Percentiles rank a stretch among this genome's conserved stretches.
phyloP scores from a whole-genome alignment of 495 filamentous ascomycete genomes.

The Hapsidospora chrysogenum region DNA sequence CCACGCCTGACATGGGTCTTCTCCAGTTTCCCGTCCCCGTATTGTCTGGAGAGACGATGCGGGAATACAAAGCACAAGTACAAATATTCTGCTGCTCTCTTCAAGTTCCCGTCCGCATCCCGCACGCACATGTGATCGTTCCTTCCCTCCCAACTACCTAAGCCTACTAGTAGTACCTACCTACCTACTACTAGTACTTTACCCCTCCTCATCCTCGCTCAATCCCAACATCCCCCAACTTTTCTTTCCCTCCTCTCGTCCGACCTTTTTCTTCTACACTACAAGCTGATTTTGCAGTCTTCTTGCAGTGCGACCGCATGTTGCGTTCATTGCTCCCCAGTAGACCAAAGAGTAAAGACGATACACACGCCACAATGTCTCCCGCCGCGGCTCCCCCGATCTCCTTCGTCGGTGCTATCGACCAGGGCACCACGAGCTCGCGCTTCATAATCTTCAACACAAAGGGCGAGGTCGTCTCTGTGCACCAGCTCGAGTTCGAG shows the following conservation, averaged over 20 bases:
- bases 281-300: too few species aligned
- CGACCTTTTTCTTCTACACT: too few species aligned
- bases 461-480: constrained; percentile 46
- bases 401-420: constrained; percentile 31
- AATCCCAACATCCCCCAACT: neutral
- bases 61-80: too few species aligned
- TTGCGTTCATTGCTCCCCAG: neutral
- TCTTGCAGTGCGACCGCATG: too few species aligned
- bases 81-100: too few species aligned
- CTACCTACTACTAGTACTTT: neutral
- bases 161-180: too few species aligned
- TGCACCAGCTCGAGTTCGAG: constrained; percentile 61
- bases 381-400: neutral
- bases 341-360: constrained; percentile 2
- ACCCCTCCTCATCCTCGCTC: neutral
- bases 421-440: constrained; percentile 66
- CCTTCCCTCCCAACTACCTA: too few species aligned
- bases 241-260: neutral
- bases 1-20: too few species aligned
- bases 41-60: too few species aligned
- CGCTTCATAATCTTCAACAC: constrained; percentile 68
- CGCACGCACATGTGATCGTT: too few species aligned
- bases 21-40: too few species aligned
- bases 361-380: neutral
- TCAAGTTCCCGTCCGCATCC: too few species aligned